Evolutionary conservation across 495 filamentous ascomycete species (phyloP).

Genomic region (Acidiella bohemica): DNA sequence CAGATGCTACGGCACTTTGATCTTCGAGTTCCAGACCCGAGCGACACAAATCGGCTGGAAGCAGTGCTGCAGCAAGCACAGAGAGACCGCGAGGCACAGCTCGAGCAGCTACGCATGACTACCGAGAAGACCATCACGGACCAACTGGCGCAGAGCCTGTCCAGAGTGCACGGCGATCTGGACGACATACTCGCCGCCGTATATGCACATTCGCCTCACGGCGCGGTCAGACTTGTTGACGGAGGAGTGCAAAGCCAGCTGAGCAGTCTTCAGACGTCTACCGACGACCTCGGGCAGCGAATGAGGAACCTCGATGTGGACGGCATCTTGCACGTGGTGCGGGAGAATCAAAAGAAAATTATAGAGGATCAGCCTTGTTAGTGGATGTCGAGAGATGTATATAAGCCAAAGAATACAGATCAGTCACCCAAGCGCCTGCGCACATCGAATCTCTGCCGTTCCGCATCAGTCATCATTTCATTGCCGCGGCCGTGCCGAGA

Average conservation of each 20-base stretch:
- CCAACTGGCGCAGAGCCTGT: slow-evolving; percentile 6
- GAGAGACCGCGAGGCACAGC: neutral
- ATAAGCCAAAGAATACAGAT: too few species aligned
- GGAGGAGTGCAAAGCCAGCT: slow-evolving; percentile 1
- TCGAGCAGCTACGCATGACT: neutral
- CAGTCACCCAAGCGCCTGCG: too few species aligned
- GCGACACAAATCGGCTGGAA: neutral
- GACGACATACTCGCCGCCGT: slow-evolving; percentile 4
- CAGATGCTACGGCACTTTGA: slow-evolving; percentile 13
- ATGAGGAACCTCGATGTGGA: slow-evolving; percentile 14
- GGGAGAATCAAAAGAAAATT: slow-evolving; percentile 4
- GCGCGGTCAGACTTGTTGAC: slow-evolving; percentile 6
- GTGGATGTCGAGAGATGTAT: too few species aligned
- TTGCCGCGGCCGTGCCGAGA: too few species aligned
- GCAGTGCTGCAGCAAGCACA: neutral
- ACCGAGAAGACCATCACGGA: slow-evolving; percentile 3
- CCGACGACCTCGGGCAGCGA: slow-evolving; percentile 6
- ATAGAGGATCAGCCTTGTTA: too few species aligned
- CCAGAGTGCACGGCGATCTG: slow-evolving; percentile 6
- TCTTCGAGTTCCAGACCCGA: neutral
- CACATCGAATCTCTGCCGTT: too few species aligned
- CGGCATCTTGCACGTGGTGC: neutral
- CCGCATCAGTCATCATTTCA: too few species aligned
- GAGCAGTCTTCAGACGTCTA: slow-evolving; percentile 6
- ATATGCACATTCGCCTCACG: slow-evolving; percentile 7